Evolutionary conservation across 2,329 filamentous ascomycete genomes (phyloP), one percentile per base, ranked within the genome.

Genomic region (Colletotrichum sp.): DNA sequence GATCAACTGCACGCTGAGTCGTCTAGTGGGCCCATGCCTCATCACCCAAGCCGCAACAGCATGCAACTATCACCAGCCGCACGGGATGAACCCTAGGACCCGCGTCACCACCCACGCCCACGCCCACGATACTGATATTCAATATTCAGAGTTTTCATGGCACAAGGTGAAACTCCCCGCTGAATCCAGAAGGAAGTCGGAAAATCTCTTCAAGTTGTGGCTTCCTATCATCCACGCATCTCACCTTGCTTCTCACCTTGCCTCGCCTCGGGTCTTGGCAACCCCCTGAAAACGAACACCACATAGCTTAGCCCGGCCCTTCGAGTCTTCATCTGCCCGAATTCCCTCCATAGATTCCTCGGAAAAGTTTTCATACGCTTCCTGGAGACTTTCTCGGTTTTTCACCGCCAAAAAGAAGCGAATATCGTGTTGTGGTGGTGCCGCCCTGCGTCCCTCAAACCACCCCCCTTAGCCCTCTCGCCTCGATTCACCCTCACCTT

Each of bases 301-400:
- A 4, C 44, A 13, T 13, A 22, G n/a, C 44, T 22, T 2, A 52
- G 44, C n/a, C n/a, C 8, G 6, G 3, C n/a, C n/a, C 11, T 13
- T 22, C 44, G 11, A 52, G 44, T 13, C 44, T 52, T 8, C 44
- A 22, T 52, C 44, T 13, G 11, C 44, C 12, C 8, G n/a, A 8
- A 2, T 52, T 22, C 1, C 3, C n/a, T 22, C 11, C n/a, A 1
- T 6, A 52, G 0, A 0, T 52, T 13, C 11, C 11, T 25, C 44
- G 6, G 6, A 22, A 25, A 52, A 22, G 44, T 22, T 13, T 52
- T 52, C n/a, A 13, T 22, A 22, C 4, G 11, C n/a, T 25, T 52
- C 44, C 12, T 22, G n/a, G 44, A 0, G 44, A 52, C 0, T 4
- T 13, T 52, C 0, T 5, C 11, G 11, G 11, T 44, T n/a, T 52